phyloP scores from a whole-genome alignment of 2,329 filamentous ascomycete genomes.

The Apiospora kogelbergensis region DNA sequence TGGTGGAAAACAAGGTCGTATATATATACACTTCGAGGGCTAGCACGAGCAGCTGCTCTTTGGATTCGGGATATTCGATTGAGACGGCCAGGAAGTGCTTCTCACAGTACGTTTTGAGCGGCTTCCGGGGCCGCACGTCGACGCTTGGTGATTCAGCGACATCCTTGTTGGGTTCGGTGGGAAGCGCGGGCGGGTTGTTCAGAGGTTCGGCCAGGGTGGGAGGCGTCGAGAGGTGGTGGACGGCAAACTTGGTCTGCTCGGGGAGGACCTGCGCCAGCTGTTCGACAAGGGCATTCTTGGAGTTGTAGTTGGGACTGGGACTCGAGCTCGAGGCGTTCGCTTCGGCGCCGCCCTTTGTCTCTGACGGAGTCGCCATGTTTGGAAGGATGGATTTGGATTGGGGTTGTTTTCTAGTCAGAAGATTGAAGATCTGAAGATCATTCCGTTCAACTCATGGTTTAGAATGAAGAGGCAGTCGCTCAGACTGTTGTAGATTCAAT shows the following conservation, averaged over 20 bases:
- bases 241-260: slow-evolving; percentile 57
- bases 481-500: neutral
- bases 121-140: slow-evolving; percentile 49
- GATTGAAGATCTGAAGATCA: too few relatives aligned
- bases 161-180: slow-evolving; percentile 9
- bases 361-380: neutral
- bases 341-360: neutral
- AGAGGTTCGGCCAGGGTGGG: slow-evolving; percentile 73
- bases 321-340: slow-evolving; percentile 9
- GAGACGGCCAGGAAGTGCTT: slow-evolving; percentile 70
- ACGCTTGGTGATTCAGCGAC: slow-evolving; percentile 45
- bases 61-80: slow-evolving; percentile 33
- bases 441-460: neutral
- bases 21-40: slow-evolving; percentile 89
- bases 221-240: slow-evolving; percentile 86
- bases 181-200: slow-evolving; percentile 73
- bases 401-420: neutral
- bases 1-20: slow-evolving; percentile 76
- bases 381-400: neutral
- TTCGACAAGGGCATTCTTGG: slow-evolving; percentile 32
- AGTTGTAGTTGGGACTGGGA: slow-evolving; percentile 14
- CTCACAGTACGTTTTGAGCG: slow-evolving; percentile 70
- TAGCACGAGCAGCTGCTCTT: slow-evolving; percentile 66
- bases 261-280: slow-evolving; percentile 53
- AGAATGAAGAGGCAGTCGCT: neutral